phyloP scores from a whole-genome alignment of 257 asterid genomes.

The Craterostigma plantagineum region DNA sequence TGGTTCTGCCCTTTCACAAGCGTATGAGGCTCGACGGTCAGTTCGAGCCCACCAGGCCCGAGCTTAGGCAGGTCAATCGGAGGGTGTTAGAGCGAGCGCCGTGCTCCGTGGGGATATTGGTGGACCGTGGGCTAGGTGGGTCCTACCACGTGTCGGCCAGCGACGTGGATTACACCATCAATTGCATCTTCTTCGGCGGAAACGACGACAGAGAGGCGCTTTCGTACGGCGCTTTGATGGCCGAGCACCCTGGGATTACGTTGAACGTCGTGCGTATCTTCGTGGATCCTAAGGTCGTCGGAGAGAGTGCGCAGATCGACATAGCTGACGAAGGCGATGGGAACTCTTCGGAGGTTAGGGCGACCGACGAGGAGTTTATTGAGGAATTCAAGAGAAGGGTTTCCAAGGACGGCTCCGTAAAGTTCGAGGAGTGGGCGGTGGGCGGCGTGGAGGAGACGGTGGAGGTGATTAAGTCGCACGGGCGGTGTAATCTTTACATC shows the following conservation, averaged over 20 bases:
- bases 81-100: constrained; percentile 49
- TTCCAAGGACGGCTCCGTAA: constrained; percentile 20
- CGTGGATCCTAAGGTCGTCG: constrained; percentile 12
- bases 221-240: constrained; percentile 45
- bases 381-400: constrained; percentile 19
- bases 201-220: constrained; percentile 56
- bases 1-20: constrained; percentile 52
- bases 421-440: constrained; percentile 24
- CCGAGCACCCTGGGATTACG: constrained; percentile 45
- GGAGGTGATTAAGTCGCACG: constrained; percentile 17
- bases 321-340: constrained; percentile 3
- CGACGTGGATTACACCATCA: constrained; percentile 27
- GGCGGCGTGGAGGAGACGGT: constrained; percentile 12
- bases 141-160: constrained; percentile 38
- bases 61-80: constrained; percentile 34
- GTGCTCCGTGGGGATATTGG: constrained; percentile 48
- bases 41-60: constrained; percentile 39
- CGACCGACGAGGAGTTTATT: constrained; percentile 9
- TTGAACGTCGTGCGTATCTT: constrained; percentile 24
- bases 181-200: constrained; percentile 45
- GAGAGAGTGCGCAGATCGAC: constrained; percentile 14
- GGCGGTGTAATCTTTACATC: constrained; percentile 29
- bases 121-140: constrained; percentile 66
- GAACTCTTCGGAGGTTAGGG: constrained; percentile 12
- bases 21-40: constrained; percentile 46